Evolutionary conservation across 352 stramenopile genomes (phyloP).

Genomic region (Thalassiosira livingstoniorum): DNA sequence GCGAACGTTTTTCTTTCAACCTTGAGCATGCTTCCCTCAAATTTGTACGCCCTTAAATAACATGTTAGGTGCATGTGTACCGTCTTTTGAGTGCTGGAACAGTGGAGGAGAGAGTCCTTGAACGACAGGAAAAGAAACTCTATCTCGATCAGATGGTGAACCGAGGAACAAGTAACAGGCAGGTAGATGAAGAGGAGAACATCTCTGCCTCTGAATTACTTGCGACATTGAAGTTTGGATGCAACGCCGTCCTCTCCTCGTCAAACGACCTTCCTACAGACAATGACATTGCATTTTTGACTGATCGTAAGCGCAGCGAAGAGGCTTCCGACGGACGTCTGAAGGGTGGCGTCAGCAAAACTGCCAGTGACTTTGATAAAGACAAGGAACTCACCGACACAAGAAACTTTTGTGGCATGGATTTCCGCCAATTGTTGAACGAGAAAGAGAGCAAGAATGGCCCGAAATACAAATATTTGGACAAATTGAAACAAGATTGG

Average conservation of each 20-base stretch:
- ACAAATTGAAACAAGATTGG: conserved; percentile 52
- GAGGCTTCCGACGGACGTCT: conserved; percentile 55
- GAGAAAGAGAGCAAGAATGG: conserved; percentile 73
- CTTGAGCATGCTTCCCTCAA: no score
- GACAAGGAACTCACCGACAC: conserved; percentile 88
- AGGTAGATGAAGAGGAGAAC: conserved; percentile 43
- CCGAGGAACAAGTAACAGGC: conserved; percentile 38
- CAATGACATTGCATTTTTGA: conserved; percentile 84
- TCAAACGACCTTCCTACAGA: conserved; percentile 90
- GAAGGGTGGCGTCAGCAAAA: conserved; percentile 89
- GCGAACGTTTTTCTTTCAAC: no score
- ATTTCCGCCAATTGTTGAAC: conserved; percentile 88
- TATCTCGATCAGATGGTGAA: conserved; percentile 69
- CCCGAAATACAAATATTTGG: conserved; percentile 36
- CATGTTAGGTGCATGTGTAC: conserved; percentile 96
- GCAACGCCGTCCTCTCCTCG: conserved; percentile 89
- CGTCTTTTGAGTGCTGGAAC: conserved; percentile 94
- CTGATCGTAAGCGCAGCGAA: conserved; percentile 67
- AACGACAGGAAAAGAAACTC: conserved; percentile 94
- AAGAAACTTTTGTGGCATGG: conserved; percentile 89
- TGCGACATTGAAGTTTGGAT: conserved; percentile 87
- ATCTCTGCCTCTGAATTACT: conserved; percentile 63
- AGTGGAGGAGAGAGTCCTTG: conserved; percentile 97
- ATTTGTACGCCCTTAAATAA: no score
- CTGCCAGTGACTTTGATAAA: conserved; percentile 91